Evolutionary conservation across 176 grass and related monocot genomes (phyloP).

Genomic region (Lolium multiflorum): DNA sequence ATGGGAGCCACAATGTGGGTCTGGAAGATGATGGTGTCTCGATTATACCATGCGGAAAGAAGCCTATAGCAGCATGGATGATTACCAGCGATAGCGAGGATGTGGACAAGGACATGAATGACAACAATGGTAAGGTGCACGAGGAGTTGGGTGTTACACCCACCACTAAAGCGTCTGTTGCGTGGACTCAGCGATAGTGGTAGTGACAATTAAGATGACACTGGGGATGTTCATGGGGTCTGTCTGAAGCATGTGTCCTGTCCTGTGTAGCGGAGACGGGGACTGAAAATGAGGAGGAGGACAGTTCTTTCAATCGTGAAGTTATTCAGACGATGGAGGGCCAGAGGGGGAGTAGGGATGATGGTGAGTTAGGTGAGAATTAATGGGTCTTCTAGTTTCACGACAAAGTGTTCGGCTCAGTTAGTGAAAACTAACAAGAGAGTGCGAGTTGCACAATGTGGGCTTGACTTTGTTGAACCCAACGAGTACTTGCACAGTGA

Average conservation of each 20-base stretch:
- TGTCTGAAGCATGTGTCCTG: neutral
- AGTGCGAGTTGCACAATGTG: too few relatives aligned
- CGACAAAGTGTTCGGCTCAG: too few relatives aligned
- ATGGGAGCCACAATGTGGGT: too few relatives aligned
- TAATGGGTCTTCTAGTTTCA: too few relatives aligned
- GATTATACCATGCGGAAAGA: too few relatives aligned
- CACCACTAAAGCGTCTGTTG: neutral
- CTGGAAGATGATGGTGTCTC: too few relatives aligned
- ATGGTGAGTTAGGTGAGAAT: neutral
- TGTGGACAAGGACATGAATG: neutral
- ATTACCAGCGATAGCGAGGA: constrained; percentile 36
- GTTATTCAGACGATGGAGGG: constrained; percentile 42
- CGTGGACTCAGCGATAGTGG: constrained; percentile 45
- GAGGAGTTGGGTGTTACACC: neutral
- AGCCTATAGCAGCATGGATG: constrained; percentile 12
- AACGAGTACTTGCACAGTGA: constrained; percentile 51
- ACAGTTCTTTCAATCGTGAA: constrained; percentile 48
- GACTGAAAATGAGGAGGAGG: constrained; percentile 30
- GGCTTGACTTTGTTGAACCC: constrained; percentile 46
- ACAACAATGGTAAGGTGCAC: neutral
- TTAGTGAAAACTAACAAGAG: too few relatives aligned
- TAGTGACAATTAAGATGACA: constrained; percentile 47
- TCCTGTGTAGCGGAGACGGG: neutral
- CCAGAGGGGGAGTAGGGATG: neutral
- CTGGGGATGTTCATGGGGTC: neutral